Base-by-base conservation (phyloP, 306 rosid genomes). In the Cicer yamashitae region DNA sequence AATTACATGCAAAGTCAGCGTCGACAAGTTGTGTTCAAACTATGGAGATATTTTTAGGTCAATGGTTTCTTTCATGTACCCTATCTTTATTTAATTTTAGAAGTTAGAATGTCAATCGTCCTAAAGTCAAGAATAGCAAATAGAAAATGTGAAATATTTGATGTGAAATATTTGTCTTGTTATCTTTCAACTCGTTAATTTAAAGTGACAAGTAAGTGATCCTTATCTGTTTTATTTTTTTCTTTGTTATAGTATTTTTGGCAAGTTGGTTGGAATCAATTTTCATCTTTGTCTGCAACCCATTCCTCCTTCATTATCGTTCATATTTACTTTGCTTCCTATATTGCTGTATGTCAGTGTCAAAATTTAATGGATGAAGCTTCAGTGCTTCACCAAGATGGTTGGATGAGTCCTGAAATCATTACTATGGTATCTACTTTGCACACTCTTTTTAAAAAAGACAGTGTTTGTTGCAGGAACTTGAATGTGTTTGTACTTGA, bases 381-480 rank as follows among this genome's bases (percentile, higher is more conserved):
- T 74, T 67, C 34, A 20, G 11, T 47, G 56, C 69, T 56, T 71
- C 52, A 43, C 77, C n/a, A 34, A 65, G 37, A 54, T 22, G 68
- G 50, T 57, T 58, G 34, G 13, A 44, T 46, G 45, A 37, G 6
- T 71, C 25, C 18, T 48, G 52, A 64, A 46, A 66, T 52, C 44
- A 68, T 76, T 44, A 67, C 57, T 60, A 8, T 52, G 7, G 6
- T 15, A 60, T 39, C 72, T 81, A 43, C 47, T 48, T 11, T 81
- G 67, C 67, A 67, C 18, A 17, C 58, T 70, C 67, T 48, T 74
- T 81, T 74, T 30, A 30, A 30, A 34, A 59, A 48, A 25, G 30
- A n/a, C 20, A 58, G 9, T 74, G 50, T 67, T 53, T 68, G 78
- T 73, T 81, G 77, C 60, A 61, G 41, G 66, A 6, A 56, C 68